These are phyloP conservation scores for Pseudevernia furfuracea DNA, from an alignment of 495 filamentous ascomycete genomes.

Conservation along the genomic window DNA sequence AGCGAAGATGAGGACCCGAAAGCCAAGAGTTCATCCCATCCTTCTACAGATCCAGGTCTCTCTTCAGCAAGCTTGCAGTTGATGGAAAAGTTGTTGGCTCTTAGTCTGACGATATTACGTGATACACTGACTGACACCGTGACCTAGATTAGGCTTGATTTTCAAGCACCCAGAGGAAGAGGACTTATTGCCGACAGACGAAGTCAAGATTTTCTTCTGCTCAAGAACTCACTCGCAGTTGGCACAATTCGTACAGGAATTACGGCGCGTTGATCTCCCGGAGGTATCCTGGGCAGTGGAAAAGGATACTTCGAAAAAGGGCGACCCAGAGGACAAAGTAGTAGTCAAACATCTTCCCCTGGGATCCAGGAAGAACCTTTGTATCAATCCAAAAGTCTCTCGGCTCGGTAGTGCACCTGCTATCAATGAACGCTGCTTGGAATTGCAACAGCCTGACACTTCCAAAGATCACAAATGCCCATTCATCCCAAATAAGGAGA, in stretches of 20 bases:
- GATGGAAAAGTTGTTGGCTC: constrained; percentile 47
- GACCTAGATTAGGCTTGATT: constrained; percentile 30
- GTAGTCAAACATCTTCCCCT: constrained; percentile 74
- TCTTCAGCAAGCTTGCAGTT: constrained; percentile 58
- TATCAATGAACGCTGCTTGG: constrained; percentile 92
- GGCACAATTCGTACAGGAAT: constrained; percentile 85
- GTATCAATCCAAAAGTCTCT: constrained; percentile 78
- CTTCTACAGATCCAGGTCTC: constrained; percentile 32
- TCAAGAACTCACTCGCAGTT: constrained; percentile 94
- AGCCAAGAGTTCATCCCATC: constrained; percentile 22
- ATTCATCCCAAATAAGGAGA: constrained; percentile 71
- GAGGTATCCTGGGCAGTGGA: constrained; percentile 38
- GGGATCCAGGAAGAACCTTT: constrained; percentile 86
- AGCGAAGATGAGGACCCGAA: constrained; percentile 50
- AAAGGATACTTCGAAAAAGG: constrained; percentile 33
- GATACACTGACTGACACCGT: constrained; percentile 10
- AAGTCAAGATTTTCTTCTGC: constrained; percentile 83
- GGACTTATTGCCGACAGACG: constrained; percentile 46
- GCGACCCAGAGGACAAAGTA: constrained; percentile 43
- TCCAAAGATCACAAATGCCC: constrained; percentile 62
- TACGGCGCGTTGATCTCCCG: constrained; percentile 74
- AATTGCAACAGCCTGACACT: constrained; percentile 71
- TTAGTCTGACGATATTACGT: background rate
- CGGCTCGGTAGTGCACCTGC: constrained; percentile 64
- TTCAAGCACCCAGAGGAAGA: constrained; percentile 34